Conservation (phyloP, 805 yeast genomes). For the Candida berthetii region DNA sequence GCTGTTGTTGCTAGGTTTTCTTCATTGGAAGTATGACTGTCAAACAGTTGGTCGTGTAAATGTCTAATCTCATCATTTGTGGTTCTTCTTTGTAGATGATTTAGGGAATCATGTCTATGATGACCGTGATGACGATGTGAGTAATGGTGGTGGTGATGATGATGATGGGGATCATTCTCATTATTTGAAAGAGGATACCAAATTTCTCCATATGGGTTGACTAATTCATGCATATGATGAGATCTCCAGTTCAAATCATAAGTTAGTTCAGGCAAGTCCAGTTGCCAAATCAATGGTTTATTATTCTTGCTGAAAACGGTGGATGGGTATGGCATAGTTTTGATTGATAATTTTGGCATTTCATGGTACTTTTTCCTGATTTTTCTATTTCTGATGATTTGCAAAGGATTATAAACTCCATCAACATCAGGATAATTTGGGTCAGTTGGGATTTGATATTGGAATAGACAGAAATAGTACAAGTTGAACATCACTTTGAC, state of each 20-base stretch:
- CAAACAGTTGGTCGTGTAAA: constrained; percentile 17
- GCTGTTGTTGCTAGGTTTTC: too few species aligned
- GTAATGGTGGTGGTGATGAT: constrained; percentile 6
- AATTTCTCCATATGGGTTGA: constrained; percentile 34
- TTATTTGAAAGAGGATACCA: constrained; percentile 38
- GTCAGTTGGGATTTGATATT: constrained; percentile 10
- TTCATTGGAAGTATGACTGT: constrained; percentile 2
- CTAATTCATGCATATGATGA: constrained; percentile 47
- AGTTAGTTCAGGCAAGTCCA: constrained; percentile 51
- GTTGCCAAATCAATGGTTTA: constrained; percentile 54
- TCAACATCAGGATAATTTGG: constrained; percentile 39
- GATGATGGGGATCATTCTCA: not conserved
- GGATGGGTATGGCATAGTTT: constrained; percentile 56
- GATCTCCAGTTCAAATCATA: constrained; percentile 55
- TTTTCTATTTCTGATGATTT: constrained; percentile 68
- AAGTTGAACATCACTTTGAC: constrained; percentile 33
- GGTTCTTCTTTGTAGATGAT: too few species aligned
- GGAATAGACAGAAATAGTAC: constrained; percentile 17
- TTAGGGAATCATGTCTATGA: not conserved
- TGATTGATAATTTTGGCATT: constrained; percentile 36
- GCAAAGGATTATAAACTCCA: constrained; percentile 76
- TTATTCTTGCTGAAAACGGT: constrained; percentile 48
- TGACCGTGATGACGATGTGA: constrained; percentile 1
- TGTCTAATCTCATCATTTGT: constrained; percentile 2
- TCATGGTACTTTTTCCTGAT: constrained; percentile 46